These are phyloP conservation scores for Halophytophthora batemanensis DNA, from an alignment of 352 stramenopile genomes.

Conservation along the genomic window DNA sequence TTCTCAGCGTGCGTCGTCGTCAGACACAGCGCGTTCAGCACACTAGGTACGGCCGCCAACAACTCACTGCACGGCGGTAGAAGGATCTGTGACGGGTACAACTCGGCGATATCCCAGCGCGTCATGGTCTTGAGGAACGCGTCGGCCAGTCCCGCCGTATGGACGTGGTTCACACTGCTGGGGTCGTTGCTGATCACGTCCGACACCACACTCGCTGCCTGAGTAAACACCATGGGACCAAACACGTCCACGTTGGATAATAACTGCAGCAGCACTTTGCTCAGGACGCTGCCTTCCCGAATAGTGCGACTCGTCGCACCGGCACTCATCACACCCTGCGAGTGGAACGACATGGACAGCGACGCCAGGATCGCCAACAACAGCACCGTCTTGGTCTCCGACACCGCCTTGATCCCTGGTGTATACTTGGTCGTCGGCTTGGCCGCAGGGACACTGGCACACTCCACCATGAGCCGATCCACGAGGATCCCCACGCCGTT, in stretches of 20 bases:
- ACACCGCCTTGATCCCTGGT: conserved; percentile 12
- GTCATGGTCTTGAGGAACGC: conserved; percentile 92
- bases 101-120: conserved; percentile 61
- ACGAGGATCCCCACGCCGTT: conserved; percentile 85
- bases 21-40: conserved; percentile 91
- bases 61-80: conserved; percentile 90
- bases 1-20: conserved; percentile 91
- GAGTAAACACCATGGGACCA: conserved; percentile 90
- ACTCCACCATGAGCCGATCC: conserved; percentile 67
- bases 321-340: conserved; percentile 85
- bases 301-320: conserved; percentile 84
- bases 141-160: conserved; percentile 90
- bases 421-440: conserved; percentile 1
- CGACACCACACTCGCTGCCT: conserved; percentile 90
- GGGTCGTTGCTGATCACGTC: conserved; percentile 98
- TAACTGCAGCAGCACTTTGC: conserved; percentile 87
- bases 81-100: conserved; percentile 49
- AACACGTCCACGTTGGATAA: conserved; percentile 90
- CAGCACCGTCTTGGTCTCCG: conserved; percentile 63
- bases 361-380: conserved; percentile 69
- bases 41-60: conserved; percentile 93
- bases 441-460: conserved; percentile 25
- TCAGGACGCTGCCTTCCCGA: conserved; percentile 84
- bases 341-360: conserved; percentile 84
- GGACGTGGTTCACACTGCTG: conserved; percentile 94